Conservation (phyloP, 116 monocot genomes). For the Trichopus zeylanicus region DNA sequence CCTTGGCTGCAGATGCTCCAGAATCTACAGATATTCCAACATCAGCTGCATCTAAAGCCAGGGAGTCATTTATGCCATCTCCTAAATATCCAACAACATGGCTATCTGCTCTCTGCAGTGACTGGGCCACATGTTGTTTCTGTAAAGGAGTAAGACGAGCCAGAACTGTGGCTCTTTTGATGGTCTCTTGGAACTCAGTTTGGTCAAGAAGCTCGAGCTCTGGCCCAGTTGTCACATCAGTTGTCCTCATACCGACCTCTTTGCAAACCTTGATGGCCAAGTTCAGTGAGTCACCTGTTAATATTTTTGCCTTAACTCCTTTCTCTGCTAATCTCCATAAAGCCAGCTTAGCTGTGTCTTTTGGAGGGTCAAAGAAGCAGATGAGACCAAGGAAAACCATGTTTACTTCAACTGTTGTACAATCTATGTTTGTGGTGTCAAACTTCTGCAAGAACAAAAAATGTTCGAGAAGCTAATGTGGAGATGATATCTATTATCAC, state of each 20-base stretch:
- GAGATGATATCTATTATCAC: background rate
- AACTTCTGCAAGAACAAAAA: conserved; percentile 16
- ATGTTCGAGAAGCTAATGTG: no score
- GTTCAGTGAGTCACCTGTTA: conserved; percentile 32
- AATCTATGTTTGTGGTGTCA: background rate
- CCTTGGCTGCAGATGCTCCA: conserved; percentile 35
- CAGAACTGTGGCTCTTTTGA: conserved; percentile 29
- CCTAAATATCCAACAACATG: conserved; percentile 45
- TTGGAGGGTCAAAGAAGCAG: conserved; percentile 42
- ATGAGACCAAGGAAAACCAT: conserved; percentile 41
- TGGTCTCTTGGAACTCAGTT: conserved; percentile 22
- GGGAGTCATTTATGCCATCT: conserved; percentile 48
- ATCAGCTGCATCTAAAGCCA: conserved; percentile 39
- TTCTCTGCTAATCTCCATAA: conserved; percentile 18
- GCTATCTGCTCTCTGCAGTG: conserved; percentile 26
- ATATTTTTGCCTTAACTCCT: conserved; percentile 29
- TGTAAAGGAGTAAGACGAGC: conserved; percentile 36
- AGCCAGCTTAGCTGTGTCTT: conserved; percentile 34
- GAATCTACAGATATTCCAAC: conserved; percentile 48
- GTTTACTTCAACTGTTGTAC: conserved; percentile 15
- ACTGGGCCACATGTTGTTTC: conserved; percentile 25
- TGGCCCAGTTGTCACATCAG: conserved; percentile 26
- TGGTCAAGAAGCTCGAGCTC: conserved; percentile 28
- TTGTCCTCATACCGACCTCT: conserved; percentile 34
- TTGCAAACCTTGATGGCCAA: conserved; percentile 25